Conservation (phyloP, 495 filamentous ascomycete genomes). For the Bombardia bombarda region DNA sequence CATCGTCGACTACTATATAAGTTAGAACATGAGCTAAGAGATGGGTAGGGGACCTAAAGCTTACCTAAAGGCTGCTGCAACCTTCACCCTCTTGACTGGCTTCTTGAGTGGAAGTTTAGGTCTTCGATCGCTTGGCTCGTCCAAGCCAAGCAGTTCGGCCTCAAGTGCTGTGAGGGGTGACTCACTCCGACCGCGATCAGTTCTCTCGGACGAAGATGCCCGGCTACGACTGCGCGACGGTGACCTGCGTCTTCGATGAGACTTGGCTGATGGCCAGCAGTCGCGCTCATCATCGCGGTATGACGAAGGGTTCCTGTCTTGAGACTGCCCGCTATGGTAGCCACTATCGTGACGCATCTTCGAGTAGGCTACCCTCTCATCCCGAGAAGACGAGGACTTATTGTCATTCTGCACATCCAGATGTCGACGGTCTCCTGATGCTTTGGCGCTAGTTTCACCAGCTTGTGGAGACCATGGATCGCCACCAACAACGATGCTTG, state of each 20-base stretch:
- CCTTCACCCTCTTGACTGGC: not conserved
- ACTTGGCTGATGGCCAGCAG: constrained; percentile 1
- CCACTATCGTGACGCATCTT: constrained; percentile 24
- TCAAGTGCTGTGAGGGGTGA: constrained; percentile 20
- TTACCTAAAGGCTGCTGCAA: not conserved
- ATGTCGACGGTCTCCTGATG: constrained; percentile 3
- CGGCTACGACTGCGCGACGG: constrained; percentile 8
- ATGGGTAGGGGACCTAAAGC: not conserved
- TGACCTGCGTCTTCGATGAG: constrained; percentile 7
- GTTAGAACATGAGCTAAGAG: not conserved
- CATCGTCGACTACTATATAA: not conserved
- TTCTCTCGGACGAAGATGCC: not conserved
- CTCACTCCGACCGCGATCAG: constrained; percentile 13
- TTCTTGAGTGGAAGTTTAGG: constrained; percentile 3
- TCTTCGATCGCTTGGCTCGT: constrained; percentile 8
- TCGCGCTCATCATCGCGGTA: constrained; percentile 7
- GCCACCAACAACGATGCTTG: constrained; percentile 2
- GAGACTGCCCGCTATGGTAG: constrained; percentile 23
- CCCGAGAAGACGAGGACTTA: constrained; percentile 5
- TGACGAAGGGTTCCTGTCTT: constrained; percentile 4
- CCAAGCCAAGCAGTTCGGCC: constrained; percentile 15
- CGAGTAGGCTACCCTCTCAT: constrained; percentile 8
- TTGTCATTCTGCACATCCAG: constrained; percentile 3
- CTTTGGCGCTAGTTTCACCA: constrained; percentile 9
- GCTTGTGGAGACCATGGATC: constrained; percentile 22